These are phyloP conservation scores for Pholiota adiposa DNA, from an alignment of 1,284 basidiomycete genomes.

Conservation along the genomic window DNA sequence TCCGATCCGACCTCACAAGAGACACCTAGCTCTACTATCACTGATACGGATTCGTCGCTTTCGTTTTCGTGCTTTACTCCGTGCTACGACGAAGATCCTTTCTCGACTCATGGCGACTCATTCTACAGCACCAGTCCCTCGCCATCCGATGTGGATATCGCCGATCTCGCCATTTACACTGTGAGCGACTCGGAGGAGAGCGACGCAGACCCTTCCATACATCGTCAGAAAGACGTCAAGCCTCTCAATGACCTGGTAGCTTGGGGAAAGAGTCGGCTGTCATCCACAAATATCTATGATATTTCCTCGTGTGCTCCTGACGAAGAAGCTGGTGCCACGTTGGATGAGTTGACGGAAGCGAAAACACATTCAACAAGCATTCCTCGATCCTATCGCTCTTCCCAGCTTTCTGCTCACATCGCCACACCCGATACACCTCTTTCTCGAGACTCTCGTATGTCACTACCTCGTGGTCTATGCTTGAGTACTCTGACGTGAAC, in stretches of 20 bases:
- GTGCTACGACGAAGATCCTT: not conserved
- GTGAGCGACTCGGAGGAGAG: not conserved
- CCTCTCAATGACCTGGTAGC: no score
- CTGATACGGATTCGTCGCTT: not conserved
- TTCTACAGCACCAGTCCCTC: not conserved
- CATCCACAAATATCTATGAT: no score
- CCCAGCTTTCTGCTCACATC: not conserved
- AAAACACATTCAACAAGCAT: no score
- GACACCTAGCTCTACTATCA: not conserved
- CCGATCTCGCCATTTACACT: not conserved
- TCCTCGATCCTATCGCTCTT: not conserved
- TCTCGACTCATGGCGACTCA: not conserved
- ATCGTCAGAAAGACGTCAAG: not conserved
- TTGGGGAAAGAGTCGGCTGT: no score
- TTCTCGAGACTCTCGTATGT: no score
- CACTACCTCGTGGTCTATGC: no score
- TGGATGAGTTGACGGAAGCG: no score
- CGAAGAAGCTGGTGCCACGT: no score
- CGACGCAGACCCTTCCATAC: not conserved
- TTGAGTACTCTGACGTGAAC: no score
- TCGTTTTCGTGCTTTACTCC: not conserved
- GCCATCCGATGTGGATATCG: not conserved
- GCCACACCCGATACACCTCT: not conserved
- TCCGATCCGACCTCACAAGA: not conserved
- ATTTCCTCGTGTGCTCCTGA: no score